These are phyloP conservation scores for Myochromella boudieri DNA, from an alignment of 768 basidiomycete genomes.

Conservation along the genomic window DNA sequence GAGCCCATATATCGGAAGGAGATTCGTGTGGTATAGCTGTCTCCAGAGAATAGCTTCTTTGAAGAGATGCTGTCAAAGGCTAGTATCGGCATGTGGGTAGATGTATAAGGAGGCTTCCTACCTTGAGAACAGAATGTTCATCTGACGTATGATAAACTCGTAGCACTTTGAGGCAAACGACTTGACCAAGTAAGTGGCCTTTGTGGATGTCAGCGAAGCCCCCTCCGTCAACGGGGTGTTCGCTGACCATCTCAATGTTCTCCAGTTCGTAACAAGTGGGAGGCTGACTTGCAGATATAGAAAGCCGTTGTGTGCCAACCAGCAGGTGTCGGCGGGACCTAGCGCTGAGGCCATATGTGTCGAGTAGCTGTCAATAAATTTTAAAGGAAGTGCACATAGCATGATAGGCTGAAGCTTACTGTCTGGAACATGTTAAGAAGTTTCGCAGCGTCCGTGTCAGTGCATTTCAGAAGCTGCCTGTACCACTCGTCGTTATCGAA, in stretches of 20 bases:
- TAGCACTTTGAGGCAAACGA: slow-evolving; percentile 16
- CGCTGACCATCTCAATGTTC: slow-evolving; percentile 2
- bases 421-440: slow-evolving; percentile 10
- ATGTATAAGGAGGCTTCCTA: background rate
- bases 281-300: slow-evolving; percentile 3
- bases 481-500: slow-evolving; percentile 3
- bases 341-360: slow-evolving; percentile 6
- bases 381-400: background rate
- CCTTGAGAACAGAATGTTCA: slow-evolving; percentile 2
- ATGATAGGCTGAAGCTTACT: background rate
- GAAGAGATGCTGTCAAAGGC: slow-evolving; percentile 2
- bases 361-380: slow-evolving; percentile 2
- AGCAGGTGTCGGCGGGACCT: slow-evolving; percentile 10
- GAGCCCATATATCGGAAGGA: slow-evolving; percentile 35
- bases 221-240: slow-evolving; percentile 4
- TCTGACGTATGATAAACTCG: slow-evolving; percentile 13
- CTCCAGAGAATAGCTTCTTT: slow-evolving; percentile 13
- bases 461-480: slow-evolving; percentile 1
- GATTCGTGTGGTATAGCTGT: slow-evolving; percentile 12
- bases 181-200: slow-evolving; percentile 5
- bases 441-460: background rate
- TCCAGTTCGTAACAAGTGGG: slow-evolving; percentile 13
- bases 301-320: slow-evolving; percentile 14
- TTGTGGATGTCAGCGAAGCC: slow-evolving; percentile 13
- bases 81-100: background rate